Evolutionary conservation across 352 stramenopile species (phyloP), one percentile per base, ranked within the genome.

Genomic region (Phytophthora lateralis): DNA sequence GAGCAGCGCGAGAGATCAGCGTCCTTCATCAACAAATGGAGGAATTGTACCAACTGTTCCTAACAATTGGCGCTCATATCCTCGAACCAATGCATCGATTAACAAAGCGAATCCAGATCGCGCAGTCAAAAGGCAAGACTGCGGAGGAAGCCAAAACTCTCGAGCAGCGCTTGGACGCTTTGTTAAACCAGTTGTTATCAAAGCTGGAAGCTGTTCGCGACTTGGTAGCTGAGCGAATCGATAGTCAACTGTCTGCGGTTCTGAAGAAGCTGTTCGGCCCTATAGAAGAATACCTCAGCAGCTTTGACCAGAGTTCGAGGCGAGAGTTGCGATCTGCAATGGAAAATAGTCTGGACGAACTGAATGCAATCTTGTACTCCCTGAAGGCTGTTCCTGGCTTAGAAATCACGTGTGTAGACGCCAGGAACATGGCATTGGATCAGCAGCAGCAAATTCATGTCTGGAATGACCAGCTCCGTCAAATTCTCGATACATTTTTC

Each of bases 101-200:
- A 58, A 75, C 37, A 80, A 2, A 73, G n/a, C 72, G 75, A 0
- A 70, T 80, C 53, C 21, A 66, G 4, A 66, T 76, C 0, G 81
- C 84, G 1, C 76, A 83, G n/a, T 58, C 51, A 0, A 69, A 48
- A 4, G 78, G 76, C 0, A 75, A 66, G 17, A 93, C 79, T n/a
- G 81, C 84, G 5, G 84, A 93, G 32, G 84, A 93, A 63, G 84
- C 81, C 0, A 90, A 93, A 55, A 69, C 88, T 26, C 67, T 90
- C 3, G 84, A 91, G 50, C 69, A 82, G 38, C 78, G 84, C 24
- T 69, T 91, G 18, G 34, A 71, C 6, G 69, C 60, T 15, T 45
- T 76, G 20, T 43, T 71, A 10, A 59, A 42, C 6, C 59, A 71
- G 20, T 52, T 76, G 32, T 6, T 69, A n/a, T 48, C 53, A 10